Evolutionary conservation across 257 asterid species (phyloP), one percentile per base, ranked within the genome.

Genomic region (Forsythia suspensa): DNA sequence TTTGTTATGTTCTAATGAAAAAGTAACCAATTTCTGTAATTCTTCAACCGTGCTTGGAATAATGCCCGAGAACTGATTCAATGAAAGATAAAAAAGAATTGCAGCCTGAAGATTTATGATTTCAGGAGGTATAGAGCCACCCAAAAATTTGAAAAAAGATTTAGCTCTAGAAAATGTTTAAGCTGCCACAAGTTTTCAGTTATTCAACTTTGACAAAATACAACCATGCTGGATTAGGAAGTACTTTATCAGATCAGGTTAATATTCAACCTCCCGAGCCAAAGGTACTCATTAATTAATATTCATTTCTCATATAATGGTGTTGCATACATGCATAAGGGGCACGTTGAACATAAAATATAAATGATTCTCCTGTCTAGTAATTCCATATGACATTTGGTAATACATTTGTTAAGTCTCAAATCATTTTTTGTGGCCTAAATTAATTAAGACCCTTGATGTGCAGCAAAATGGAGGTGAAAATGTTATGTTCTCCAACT

Each of bases 381-480:
- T 21, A 59, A 12, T 59, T 59, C 3, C 4, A 20, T 59, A 59
- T n/a, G 29, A 10, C 34, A 3, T 36, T 15, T 74, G 65, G 57
- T 6, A 41, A 37, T 24, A 20, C 11, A n/a, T 67, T 38, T 43
- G 2, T 20, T 63, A 11, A 21, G 67, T 20, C 16, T 12, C 3
- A 3, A 63, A 63, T 21, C 8, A 2, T 24, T 3, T 21, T 24
- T 6, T 63, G 18, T 9, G 5, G 16, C 70, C 16, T 29, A 21
- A 63, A 21, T 63, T 61, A 24, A 61, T 61, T 21, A 20, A 63
- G 70, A 63, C 3, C 18, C n/a, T 63, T 29, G 37, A 63, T 63
- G 70, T 29, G 18, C 80, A 80, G 88, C 72, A 70, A 42, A 70
- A 29, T 66, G 83, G 67, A 55, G 80, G 63, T 39, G 88, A 74